Percentiles rank a stretch among this genome's conserved stretches.
Conservation (phyloP, 306 rosid species). For the Vigna hirtella region DNA sequence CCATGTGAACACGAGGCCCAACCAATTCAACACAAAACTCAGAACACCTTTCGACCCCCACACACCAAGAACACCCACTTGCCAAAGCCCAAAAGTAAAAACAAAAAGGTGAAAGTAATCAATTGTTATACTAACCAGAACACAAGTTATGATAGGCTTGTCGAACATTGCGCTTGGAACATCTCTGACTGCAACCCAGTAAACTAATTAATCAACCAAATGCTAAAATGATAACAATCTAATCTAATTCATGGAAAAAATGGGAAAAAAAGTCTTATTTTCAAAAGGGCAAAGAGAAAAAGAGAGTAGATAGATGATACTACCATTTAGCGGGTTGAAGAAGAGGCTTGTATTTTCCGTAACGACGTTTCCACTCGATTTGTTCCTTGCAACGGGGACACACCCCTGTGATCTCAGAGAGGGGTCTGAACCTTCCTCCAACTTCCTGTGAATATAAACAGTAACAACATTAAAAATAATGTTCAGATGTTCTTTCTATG, state of each 20-base stretch:
- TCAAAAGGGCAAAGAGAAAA: not conserved
- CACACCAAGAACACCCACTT: constrained; percentile 1
- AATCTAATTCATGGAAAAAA: not conserved
- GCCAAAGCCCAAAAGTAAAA: not conserved
- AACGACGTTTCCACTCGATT: constrained; percentile 92
- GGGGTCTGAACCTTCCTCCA: constrained; percentile 82
- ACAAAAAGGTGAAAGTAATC: not conserved
- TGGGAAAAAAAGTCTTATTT: too few species aligned
- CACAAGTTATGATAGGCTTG: constrained; percentile 93
- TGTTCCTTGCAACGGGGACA: constrained; percentile 91
- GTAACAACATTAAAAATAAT: not conserved
- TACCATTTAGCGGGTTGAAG: constrained; percentile 86
- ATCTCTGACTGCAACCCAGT: constrained; percentile 71
- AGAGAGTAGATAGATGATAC: too few species aligned
- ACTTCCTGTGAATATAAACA: constrained; percentile 59
- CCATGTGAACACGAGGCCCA: not conserved
- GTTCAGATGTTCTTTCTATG: not conserved
- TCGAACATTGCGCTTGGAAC: constrained; percentile 85
- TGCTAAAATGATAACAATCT: not conserved
- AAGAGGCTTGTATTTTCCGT: constrained; percentile 88
- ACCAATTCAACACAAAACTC: constrained; percentile 18
- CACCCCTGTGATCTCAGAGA: constrained; percentile 80
- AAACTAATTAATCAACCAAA: not conserved
- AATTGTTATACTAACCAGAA: constrained; percentile 54
- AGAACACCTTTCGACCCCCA: constrained; percentile 25